Base-by-base conservation (phyloP, 805 yeast genomes). In the Yamadazyma takamatsuzukensis region DNA sequence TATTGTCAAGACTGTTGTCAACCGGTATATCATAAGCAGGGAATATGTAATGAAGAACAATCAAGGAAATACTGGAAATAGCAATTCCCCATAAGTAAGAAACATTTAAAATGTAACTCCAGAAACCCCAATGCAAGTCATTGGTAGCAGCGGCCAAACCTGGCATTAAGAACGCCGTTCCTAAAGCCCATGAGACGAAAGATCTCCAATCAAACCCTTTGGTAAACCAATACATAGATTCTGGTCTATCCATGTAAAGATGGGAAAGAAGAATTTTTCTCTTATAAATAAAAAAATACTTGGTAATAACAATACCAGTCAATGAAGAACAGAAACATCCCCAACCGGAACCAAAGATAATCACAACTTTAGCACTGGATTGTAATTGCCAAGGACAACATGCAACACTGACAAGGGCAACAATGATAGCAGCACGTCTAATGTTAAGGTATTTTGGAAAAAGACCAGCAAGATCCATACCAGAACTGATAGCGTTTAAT, bases 311-410 rank as follows among this genome's bases (percentile, higher is more conserved):
- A 21, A 80, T 83, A 43, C 95, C 95, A 6, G 90, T 87, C 52
- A 87, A 82, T 15, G 94, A 75, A 9, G 89, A 80, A 33, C 87
- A 64, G 69, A 87, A 86, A 11, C 85, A 87, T 0, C 94, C 70
- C 54, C 85, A 86, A 0, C 95, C 93, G 24, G 83, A 72, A 35
- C 87, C 61, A 48, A 84, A 86, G 6, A 89, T 80, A 21, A 93
- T 80, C 62, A 86, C 86, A 59, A 71, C 79, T 21, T 78, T 76
- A 1, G 87, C 76, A 4, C 83, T 68, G 4, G 82, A 66, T 52
- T 80, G 66, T 51, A 86, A 72, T 48, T 84, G 72, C 95, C 95
- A 86, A 27, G 95, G 95, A 52, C 88, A 80, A 41, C 84, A 78
- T 35, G 76, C 74, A 40, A 80, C 68, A 0, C 87, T 84, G 31